Conservation (phyloP, 2,329 filamentous ascomycete species). For the Dactylellina parvicollis region DNA sequence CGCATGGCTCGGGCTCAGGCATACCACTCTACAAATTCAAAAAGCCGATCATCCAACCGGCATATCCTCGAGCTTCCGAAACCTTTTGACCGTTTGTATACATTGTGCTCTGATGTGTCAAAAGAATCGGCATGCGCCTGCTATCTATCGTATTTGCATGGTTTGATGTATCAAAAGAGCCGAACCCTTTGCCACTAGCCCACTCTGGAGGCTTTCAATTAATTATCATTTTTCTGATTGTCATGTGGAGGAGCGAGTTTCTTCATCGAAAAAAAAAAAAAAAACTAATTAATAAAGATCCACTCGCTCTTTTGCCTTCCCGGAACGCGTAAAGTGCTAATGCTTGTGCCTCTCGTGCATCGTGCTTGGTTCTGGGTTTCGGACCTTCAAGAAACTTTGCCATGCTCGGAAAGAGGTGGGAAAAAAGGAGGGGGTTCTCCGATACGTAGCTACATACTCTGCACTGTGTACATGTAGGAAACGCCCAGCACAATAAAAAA, state of each 20-base stretch:
- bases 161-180: slow-evolving; percentile 26
- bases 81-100: neutral
- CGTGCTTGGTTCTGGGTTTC: slow-evolving; percentile 37
- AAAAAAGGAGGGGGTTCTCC: slow-evolving; percentile 23
- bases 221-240: slow-evolving; percentile 18
- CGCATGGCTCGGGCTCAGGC: slow-evolving; percentile 37
- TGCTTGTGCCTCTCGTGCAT: slow-evolving; percentile 32
- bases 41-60: slow-evolving; percentile 46
- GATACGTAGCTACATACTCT: slow-evolving; percentile 23
- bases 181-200: slow-evolving; percentile 47
- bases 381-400: slow-evolving; percentile 18
- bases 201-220: neutral
- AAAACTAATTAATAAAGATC: too few species aligned
- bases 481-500: too few species aligned
- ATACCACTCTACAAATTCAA: slow-evolving; percentile 19
- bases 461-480: slow-evolving; percentile 17
- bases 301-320: slow-evolving; percentile 53
- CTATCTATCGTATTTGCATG: slow-evolving; percentile 38
- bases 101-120: slow-evolving; percentile 50
- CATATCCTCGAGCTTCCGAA: slow-evolving; percentile 52
- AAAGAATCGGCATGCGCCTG: slow-evolving; percentile 32
- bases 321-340: slow-evolving; percentile 54
- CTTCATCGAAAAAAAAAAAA: too few species aligned
- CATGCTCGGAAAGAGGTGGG: slow-evolving; percentile 52
- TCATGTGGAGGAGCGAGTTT: slow-evolving; percentile 45